Percentiles rank a stretch among this genome's conserved stretches.
Conservation (phyloP, 495 filamentous ascomycete genomes). For the Talaromyces stipitatus region DNA sequence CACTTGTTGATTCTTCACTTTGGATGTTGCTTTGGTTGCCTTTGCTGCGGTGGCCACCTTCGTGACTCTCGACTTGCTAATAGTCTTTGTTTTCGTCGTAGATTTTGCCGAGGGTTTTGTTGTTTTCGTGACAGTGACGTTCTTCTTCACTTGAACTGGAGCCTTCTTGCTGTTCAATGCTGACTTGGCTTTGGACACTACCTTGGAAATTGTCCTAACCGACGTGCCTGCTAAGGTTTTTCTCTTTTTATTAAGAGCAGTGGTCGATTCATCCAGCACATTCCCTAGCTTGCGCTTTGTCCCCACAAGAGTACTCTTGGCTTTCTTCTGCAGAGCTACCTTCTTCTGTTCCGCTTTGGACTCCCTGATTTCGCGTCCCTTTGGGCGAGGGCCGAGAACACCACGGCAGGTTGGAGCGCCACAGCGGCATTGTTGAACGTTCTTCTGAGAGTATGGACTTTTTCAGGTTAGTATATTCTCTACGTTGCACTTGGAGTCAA, state of each 20-base stretch:
- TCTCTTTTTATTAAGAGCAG: slow-evolving; percentile 27
- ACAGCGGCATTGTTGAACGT: slow-evolving; percentile 77
- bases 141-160: slow-evolving; percentile 5
- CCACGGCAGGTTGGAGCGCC: slow-evolving; percentile 70
- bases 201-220: slow-evolving; percentile 34
- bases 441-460: slow-evolving; percentile 68
- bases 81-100: slow-evolving; percentile 9
- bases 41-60: slow-evolving; percentile 5
- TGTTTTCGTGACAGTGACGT: slow-evolving; percentile 11
- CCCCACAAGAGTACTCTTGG: slow-evolving; percentile 12
- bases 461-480: neutral
- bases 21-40: neutral
- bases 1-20: neutral
- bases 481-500: neutral
- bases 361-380: slow-evolving; percentile 42
- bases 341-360: slow-evolving; percentile 24
- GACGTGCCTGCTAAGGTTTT: slow-evolving; percentile 25
- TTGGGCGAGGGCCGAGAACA: slow-evolving; percentile 66
- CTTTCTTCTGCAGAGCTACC: slow-evolving; percentile 30
- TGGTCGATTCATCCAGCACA: slow-evolving; percentile 14
- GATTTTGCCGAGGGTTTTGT: slow-evolving; percentile 11
- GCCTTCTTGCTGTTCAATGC: slow-evolving; percentile 10
- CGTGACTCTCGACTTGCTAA: slow-evolving; percentile 7
- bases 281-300: slow-evolving; percentile 25
- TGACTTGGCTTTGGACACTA: slow-evolving; percentile 17